phyloP scores from a whole-genome alignment of 768 basidiomycete genomes.

The Rhizopogon salebrosus region DNA sequence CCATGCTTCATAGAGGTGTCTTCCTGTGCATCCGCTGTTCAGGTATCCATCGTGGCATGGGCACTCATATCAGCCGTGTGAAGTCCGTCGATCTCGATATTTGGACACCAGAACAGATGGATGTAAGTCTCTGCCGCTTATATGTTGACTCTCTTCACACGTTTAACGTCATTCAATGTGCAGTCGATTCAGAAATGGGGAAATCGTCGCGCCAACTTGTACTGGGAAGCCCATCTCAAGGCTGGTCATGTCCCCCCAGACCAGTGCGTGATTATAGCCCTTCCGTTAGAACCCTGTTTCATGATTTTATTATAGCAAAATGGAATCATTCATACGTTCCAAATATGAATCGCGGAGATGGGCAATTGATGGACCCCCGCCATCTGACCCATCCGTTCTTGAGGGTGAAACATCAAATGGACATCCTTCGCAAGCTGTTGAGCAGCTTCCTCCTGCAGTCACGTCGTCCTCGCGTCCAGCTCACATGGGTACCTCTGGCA shows the following conservation, averaged over 20 bases:
- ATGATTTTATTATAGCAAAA: constrained; percentile 62
- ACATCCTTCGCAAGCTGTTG: neutral
- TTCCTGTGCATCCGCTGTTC: constrained; percentile 97
- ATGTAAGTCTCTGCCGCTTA: constrained; percentile 40
- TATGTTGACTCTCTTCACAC: neutral
- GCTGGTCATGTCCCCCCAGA: constrained; percentile 89
- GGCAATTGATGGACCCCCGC: constrained; percentile 88
- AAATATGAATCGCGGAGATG: constrained; percentile 94
- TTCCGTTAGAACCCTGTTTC: neutral
- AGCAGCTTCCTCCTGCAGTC: neutral
- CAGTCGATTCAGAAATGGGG: constrained; percentile 93
- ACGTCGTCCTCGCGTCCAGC: constrained; percentile 3
- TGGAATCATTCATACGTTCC: constrained; percentile 94
- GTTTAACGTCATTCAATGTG: neutral
- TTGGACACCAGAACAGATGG: constrained; percentile 98
- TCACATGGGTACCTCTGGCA: constrained; percentile 17
- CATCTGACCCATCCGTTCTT: constrained; percentile 74
- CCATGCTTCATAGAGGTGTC: constrained; percentile 55
- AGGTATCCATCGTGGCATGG: constrained; percentile 96
- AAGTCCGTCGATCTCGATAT: constrained; percentile 96
- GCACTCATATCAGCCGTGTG: constrained; percentile 95
- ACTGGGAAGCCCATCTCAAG: constrained; percentile 97
- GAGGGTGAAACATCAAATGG: constrained; percentile 35
- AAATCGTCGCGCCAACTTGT: constrained; percentile 85
- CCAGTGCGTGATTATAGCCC: constrained; percentile 57